Percentiles rank a stretch among this genome's conserved stretches.
Evolutionary conservation across 768 basidiomycete genomes (phyloP).

Genomic region (Omphalotus guepiniiformis): DNA sequence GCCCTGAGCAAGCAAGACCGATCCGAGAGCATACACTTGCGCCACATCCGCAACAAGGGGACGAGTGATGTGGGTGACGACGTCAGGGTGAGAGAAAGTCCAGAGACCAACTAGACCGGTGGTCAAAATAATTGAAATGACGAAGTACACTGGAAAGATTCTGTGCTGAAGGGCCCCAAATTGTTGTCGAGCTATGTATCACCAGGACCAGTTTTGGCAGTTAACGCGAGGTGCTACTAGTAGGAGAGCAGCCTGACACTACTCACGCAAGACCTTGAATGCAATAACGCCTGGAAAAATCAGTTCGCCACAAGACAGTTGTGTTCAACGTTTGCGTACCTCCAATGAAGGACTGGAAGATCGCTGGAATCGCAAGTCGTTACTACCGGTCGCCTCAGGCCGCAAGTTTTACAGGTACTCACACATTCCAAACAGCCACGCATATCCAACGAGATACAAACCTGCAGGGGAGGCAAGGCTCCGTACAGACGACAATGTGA

Average conservation of each 20-base stretch:
- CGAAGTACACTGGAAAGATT: constrained; percentile 73
- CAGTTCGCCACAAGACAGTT: neutral
- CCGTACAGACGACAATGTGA: constrained; percentile 31
- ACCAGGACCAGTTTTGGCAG: neutral
- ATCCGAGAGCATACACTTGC: constrained; percentile 55
- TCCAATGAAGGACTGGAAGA: constrained; percentile 71
- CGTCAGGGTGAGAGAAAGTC: constrained; percentile 54
- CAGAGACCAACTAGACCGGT: constrained; percentile 52
- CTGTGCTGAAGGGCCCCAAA: constrained; percentile 73
- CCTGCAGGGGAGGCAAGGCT: constrained; percentile 33
- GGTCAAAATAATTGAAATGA: constrained; percentile 51
- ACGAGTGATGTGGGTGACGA: constrained; percentile 40
- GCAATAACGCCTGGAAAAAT: constrained; percentile 50
- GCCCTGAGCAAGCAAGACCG: constrained; percentile 44
- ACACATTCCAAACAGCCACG: constrained; percentile 71
- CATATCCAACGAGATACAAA: constrained; percentile 52
- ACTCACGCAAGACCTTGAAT: constrained; percentile 53
- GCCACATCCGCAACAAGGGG: constrained; percentile 57
- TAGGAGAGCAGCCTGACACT: neutral
- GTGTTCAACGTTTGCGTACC: constrained; percentile 27
- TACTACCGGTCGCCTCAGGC: no score
- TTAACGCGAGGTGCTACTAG: neutral
- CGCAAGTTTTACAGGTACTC: constrained; percentile 27
- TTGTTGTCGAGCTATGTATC: constrained; percentile 54
- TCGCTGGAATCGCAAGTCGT: constrained; percentile 3